Conservation (phyloP, 2,329 filamentous ascomycete genomes). For the Pseudogymnoascus sp. region DNA sequence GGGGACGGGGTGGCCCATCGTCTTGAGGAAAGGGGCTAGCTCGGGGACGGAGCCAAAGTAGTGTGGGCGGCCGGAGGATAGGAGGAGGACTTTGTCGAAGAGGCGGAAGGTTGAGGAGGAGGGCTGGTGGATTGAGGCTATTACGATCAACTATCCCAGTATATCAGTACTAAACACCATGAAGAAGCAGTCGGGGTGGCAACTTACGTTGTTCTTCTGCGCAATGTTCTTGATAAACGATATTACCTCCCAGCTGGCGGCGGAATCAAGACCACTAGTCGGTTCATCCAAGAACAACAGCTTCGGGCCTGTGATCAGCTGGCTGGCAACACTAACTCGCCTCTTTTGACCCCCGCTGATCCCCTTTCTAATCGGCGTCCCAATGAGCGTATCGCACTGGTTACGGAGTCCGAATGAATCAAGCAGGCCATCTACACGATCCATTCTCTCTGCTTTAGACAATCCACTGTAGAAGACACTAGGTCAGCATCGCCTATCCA, state of each 20-base stretch:
- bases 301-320: conserved; percentile 71
- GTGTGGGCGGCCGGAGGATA: conserved; percentile 61
- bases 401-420: conserved; percentile 62
- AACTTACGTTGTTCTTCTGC: conserved; percentile 51
- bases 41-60: conserved; percentile 59
- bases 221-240: conserved; percentile 60
- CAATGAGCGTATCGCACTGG: conserved; percentile 64
- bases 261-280: conserved; percentile 74
- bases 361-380: conserved; percentile 74
- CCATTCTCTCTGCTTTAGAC: conserved; percentile 45
- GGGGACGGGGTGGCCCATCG: conserved; percentile 54
- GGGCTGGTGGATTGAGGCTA: conserved; percentile 79
- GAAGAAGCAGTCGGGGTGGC: conserved; percentile 13
- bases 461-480: conserved; percentile 25
- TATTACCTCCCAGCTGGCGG: conserved; percentile 66
- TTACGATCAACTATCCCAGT: conserved; percentile 55
- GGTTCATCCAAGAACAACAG: conserved; percentile 79
- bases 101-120: conserved; percentile 70
- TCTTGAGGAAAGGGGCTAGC: conserved; percentile 54
- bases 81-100: conserved; percentile 69
- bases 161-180: conserved; percentile 18
- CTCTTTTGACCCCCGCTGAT: conserved; percentile 81
- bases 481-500: background rate
- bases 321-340: conserved; percentile 68
- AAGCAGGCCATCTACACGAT: conserved; percentile 58